Evolutionary conservation across 345 rosid species (phyloP).

Genomic region (Ceriops zippeliana): DNA sequence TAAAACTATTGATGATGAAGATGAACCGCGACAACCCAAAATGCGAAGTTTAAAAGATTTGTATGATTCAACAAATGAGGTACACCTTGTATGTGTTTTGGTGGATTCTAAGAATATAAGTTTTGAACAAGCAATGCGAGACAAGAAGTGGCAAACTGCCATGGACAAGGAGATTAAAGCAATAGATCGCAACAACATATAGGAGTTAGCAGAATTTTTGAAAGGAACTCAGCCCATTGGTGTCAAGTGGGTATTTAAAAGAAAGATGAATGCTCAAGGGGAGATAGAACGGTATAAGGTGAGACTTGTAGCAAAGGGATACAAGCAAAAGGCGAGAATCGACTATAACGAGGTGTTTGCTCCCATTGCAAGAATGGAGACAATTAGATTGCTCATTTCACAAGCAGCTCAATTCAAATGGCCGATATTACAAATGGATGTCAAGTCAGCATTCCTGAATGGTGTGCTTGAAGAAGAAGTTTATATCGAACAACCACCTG

Average conservation of each 20-base stretch:
- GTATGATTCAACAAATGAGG: no score
- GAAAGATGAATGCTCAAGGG: not conserved
- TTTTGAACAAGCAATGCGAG: not conserved
- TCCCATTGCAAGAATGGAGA: not conserved
- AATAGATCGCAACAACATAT: conserved; percentile 4
- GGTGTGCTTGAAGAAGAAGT: no score
- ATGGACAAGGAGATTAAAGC: conserved; percentile 10
- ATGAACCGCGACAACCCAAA: no score
- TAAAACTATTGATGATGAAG: no score
- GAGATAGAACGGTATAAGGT: not conserved
- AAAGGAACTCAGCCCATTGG: not conserved
- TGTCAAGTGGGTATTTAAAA: conserved; percentile 5
- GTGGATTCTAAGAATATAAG: not conserved
- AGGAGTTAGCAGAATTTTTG: not conserved
- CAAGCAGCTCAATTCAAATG: not conserved
- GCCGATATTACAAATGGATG: not conserved
- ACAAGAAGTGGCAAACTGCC: conserved; percentile 1
- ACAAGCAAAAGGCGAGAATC: not conserved
- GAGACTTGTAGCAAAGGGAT: conserved; percentile 7
- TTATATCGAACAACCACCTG: no score
- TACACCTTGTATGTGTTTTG: conserved; percentile 20
- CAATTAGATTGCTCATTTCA: conserved; percentile 1
- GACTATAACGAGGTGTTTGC: not conserved
- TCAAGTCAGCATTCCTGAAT: not conserved
- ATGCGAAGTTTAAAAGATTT: no score